Evolutionary conservation across 371 early-diverging fungal species (phyloP), one percentile per base, ranked within the genome.

Genomic region (Mortierella sp.): DNA sequence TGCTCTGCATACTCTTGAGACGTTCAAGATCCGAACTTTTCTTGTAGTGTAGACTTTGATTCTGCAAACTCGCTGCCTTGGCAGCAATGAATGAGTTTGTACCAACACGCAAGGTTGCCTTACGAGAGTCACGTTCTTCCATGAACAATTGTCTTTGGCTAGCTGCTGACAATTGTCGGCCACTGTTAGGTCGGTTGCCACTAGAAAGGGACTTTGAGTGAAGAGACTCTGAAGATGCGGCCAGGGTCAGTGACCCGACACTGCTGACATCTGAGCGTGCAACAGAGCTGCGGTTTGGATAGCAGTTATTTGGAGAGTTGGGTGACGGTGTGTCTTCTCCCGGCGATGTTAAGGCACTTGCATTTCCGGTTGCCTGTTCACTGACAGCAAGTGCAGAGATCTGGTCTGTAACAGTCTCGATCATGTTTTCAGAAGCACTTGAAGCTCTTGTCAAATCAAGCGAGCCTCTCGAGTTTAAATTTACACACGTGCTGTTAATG

Each of bases 191-290:
- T 5, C n/a, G 35, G 34, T 58, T 2, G 35, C 7, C 3, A 9
- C 7, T 31, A 7, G 13, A 55, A 26, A 19, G 19, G 23, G 55
- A 13, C 43, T 37, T 22, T 45, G 19, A 12, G 13, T 5, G 62
- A 29, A 76, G 60, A n/a, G 76, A 71, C 40, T 76, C 76, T 5
- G 64, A 63, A 0, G 76, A 76, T 0, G 76, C 49, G 0, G 71
- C 70, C 45, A 71, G 34, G 0, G 71, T 70, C 40, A 76, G 22
- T 12, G 76, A 76, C 0, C 76, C 71, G 3, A 76, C 54, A 23
- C 71, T 71, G 51, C 65, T 71, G 22, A 40, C 40, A 5, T 71
- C 60, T 7, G 76, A 76, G 31, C 23, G 34, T 9, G 70, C 58
- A 42, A 63, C 22, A 1, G 73, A 67, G 4, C 8, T 15, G 12